Evolutionary conservation across 2,329 filamentous ascomycete species (phyloP), one percentile per base, ranked within the genome.

Genomic region (Cladosporium sp.): DNA sequence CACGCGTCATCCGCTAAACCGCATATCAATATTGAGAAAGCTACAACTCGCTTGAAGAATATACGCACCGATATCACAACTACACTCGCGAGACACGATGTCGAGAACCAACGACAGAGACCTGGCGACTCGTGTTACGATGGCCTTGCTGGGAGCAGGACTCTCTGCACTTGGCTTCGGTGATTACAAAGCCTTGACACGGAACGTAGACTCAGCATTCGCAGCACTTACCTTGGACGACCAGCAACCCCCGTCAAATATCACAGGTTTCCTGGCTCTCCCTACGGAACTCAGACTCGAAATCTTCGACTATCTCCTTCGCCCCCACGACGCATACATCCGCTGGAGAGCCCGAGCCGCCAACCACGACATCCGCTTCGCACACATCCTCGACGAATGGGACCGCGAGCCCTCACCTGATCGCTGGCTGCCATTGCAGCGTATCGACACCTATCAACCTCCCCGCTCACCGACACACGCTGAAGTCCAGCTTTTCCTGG

Each of bases 401-500:
- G 39, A 45, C 40, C 24, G n/a, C 17, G 17, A 50, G n/a, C 6
- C 39, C 22, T 22, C 36, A 2, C 9, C 24, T 15, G 20, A 20
- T n/a, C 10, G 15, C 19, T 42, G n/a, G 24, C 17, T 32, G 22
- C 25, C 50, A 17, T 20, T n/a, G 7, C 50, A 15, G 17, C 19
- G 28, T 13, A 2, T 8, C 15, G 24, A 13, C 4, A 35, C 10
- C 22, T 17, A 20, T 12, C 13, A 44, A 24, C 36, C 25, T 15
- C 39, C 28, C n/a, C 17, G 17, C 36, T 25, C 39, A 8, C 55
- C 55, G 8, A 51, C 45, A 2, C 24, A 25, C 8, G 24, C 45
- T 19, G 22, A 42, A n/a, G 50, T 47, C 2, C 28, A 44, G 19
- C 47, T 57, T 58, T 70, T 69, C 48, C 66, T 69, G 22, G 65